Evolutionary conservation across 129 eudicot species (phyloP), one percentile per base, ranked within the genome.

Genomic region (Lactuca saligna): DNA sequence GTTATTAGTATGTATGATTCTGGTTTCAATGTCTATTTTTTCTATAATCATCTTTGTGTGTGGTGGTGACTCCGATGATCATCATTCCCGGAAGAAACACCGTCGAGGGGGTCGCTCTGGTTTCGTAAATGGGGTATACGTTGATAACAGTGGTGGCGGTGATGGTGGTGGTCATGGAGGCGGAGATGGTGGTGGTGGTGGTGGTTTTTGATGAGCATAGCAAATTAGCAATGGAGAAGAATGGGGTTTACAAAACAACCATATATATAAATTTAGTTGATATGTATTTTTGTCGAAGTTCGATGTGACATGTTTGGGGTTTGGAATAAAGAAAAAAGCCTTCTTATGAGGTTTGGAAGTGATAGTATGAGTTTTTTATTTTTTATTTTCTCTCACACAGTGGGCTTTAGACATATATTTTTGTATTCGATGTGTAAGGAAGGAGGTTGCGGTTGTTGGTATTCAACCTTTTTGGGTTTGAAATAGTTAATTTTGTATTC

Each of bases 21-120:
- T 71, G 8, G 56, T 76, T 16, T 75, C 78, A 63, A 59, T 81
- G 57, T 58, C 75, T 16, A 48, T 75, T 54, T 57, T 81, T 12
- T 81, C 78, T 13, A 66, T 80, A 65, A 51, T 76, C n/a, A 55
- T 75, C 42, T 81, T 81, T 34, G 81, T 57, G 48, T 81, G 78
- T 66, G 81, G 70, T 46, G 70, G 70, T 46, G 70, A 70, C 51
- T 72, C 73, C 4, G n/a, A 17, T 35, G 39, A 35, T 70, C 48
- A 7, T 57, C 44, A 69, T 38, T 55, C 34, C 2, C 12, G 4
- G 50, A 48, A 46, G 16, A 57, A 6, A 17, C 31, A 53, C 8
- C 34, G 37, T 3, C 39, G 20, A 6, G 10, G 3, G 9, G 61
- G 51, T 32, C 49, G 79, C 46, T 37, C 17, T 49, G 68, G 44